Conservation (phyloP, 257 asterid genomes). For the Apocynum venetum region DNA sequence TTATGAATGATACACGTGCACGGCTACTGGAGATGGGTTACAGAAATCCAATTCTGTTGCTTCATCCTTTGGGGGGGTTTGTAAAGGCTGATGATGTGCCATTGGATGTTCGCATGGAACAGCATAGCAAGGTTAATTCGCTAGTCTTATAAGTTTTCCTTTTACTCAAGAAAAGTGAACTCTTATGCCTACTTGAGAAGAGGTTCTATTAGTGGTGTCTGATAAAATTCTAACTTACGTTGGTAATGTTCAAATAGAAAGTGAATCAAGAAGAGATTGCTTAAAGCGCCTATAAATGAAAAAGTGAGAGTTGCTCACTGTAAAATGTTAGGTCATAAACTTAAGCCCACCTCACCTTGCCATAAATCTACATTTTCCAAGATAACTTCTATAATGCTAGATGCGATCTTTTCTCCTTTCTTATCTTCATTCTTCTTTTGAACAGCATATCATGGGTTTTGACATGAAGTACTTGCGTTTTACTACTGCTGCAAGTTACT, state of each 20-base stretch:
- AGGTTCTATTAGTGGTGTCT: neutral
- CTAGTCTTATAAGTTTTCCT: slow-evolving; percentile 5
- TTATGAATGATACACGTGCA: slow-evolving; percentile 78
- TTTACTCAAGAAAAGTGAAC: neutral
- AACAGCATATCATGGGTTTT: neutral
- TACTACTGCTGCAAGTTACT: neutral
- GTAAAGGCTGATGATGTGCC: slow-evolving; percentile 90
- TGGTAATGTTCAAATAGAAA: neutral
- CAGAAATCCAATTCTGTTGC: slow-evolving; percentile 83
- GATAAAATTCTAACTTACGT: neutral
- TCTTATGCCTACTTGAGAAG: too few species aligned
- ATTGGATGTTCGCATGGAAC: slow-evolving; percentile 82
- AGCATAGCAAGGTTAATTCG: slow-evolving; percentile 69
- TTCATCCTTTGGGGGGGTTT: slow-evolving; percentile 84
- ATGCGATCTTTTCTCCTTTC: neutral
- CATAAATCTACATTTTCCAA: neutral
- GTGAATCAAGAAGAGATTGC: neutral
- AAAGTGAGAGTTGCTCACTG: neutral
- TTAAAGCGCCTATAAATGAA: neutral
- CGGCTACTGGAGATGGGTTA: slow-evolving; percentile 73
- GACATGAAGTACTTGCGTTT: neutral
- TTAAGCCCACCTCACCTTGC: neutral
- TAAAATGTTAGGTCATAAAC: neutral
- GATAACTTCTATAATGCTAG: neutral
- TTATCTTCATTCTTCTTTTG: neutral